phyloP scores from a whole-genome alignment of 208 protist species.

The Trypanosoma cruzi region DNA sequence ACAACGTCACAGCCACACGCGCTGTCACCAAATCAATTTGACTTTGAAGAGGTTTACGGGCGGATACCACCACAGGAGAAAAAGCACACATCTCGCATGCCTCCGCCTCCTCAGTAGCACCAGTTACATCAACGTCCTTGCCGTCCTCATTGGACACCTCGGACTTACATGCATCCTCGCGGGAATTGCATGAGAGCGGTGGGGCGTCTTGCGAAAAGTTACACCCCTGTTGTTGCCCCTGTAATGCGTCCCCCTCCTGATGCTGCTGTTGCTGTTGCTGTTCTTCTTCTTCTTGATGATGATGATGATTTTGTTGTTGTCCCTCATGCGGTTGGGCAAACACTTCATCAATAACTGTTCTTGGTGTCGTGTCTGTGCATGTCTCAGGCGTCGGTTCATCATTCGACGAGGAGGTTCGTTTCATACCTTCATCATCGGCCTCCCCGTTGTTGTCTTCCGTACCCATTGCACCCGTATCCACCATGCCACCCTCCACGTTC shows the following conservation, averaged over 20 bases:
- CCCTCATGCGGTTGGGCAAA: background rate
- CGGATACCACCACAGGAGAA: background rate
- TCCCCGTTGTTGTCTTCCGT: background rate
- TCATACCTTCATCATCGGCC: conserved; percentile 1
- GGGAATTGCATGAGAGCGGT: background rate
- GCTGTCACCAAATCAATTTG: conserved; percentile 20
- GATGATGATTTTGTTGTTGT: background rate
- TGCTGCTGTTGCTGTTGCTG: background rate
- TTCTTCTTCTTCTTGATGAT: background rate
- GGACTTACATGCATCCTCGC: background rate
- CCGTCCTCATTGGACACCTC: background rate
- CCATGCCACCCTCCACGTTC: background rate
- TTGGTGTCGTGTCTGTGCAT: background rate
- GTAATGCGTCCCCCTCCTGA: background rate
- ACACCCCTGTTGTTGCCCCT: background rate
- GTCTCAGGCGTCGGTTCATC: conserved; percentile 5
- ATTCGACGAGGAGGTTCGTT: conserved; percentile 2
- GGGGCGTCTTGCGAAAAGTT: background rate
- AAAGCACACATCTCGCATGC: background rate
- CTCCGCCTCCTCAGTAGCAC: background rate
- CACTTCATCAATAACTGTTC: background rate
- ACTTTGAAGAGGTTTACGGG: background rate
- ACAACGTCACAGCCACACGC: conserved; percentile 40
- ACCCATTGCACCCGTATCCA: background rate
- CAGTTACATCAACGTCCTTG: background rate